Percentiles rank a stretch among this genome's conserved stretches.
Evolutionary conservation across 208 protist genomes (phyloP).

Genomic region (Leishmania amazonensis): DNA sequence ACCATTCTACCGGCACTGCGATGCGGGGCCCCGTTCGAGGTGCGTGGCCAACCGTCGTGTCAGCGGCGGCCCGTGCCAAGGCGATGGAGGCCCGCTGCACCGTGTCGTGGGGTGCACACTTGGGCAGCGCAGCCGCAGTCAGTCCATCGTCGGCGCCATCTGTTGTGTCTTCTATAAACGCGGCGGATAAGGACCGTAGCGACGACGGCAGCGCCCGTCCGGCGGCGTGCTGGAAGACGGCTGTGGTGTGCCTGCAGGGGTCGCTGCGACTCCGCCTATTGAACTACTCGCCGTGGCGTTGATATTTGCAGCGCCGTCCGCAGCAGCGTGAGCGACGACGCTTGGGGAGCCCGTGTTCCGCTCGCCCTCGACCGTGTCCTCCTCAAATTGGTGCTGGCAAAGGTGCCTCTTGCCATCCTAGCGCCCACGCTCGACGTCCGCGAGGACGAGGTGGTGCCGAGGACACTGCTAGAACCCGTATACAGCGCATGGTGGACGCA

Average conservation of each 20-base stretch:
- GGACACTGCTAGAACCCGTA: neutral
- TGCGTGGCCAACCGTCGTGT: constrained; percentile 2
- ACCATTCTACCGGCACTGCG: constrained; percentile 7
- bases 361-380: constrained; percentile 28
- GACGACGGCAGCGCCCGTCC: neutral
- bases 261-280: neutral
- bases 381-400: constrained; percentile 49
- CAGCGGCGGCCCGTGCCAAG: constrained; percentile 2
- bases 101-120: neutral
- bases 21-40: neutral
- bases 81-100: constrained; percentile 2
- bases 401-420: constrained; percentile 44
- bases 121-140: neutral
- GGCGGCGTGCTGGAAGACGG: neutral
- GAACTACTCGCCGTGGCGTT: constrained; percentile 13
- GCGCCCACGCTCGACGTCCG: constrained; percentile 47
- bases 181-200: neutral
- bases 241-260: neutral
- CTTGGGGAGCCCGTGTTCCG: constrained; percentile 6
- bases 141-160: neutral
- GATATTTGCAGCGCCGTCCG: constrained; percentile 8
- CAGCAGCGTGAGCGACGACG: constrained; percentile 5
- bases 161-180: neutral
- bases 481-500: constrained; percentile 16
- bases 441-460: constrained; percentile 22